Percentiles rank a stretch among this genome's conserved stretches.
phyloP scores from a whole-genome alignment of 2,329 filamentous ascomycete species.

The Moelleriella libera region DNA sequence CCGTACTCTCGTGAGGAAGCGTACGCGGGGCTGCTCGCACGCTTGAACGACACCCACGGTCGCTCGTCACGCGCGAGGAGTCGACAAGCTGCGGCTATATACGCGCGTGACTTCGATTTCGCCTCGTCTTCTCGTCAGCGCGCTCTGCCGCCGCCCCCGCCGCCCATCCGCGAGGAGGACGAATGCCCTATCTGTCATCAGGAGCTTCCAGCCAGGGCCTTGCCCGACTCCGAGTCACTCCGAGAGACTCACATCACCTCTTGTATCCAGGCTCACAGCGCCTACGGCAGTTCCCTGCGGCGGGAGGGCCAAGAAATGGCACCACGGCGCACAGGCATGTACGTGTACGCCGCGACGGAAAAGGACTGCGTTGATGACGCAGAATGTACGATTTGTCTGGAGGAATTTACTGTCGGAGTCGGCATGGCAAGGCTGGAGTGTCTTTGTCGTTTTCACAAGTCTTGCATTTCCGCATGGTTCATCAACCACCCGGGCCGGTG shows the following conservation, averaged over 20 bases:
- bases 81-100: conserved; percentile 8
- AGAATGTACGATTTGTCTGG: conserved; percentile 54
- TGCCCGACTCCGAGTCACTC: conserved; percentile 37
- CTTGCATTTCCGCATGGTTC: conserved; percentile 50
- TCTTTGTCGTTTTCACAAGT: conserved; percentile 48
- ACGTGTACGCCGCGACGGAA: conserved; percentile 49
- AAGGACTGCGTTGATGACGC: conserved; percentile 56
- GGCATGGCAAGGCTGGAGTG: conserved; percentile 54
- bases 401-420: conserved; percentile 48
- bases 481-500: conserved; percentile 46
- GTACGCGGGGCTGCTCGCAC: too few relatives aligned
- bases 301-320: conserved; percentile 11
- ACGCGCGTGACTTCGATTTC: conserved; percentile 4
- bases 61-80: neutral
- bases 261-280: conserved; percentile 43
- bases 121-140: conserved; percentile 23
- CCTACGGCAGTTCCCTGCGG: conserved; percentile 24
- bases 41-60: too few relatives aligned
- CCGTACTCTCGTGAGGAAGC: too few relatives aligned
- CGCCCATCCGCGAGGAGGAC: conserved; percentile 47
- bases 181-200: conserved; percentile 65
- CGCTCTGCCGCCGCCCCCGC: conserved; percentile 18
- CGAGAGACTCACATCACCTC: conserved; percentile 43
- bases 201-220: conserved; percentile 47
- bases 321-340: conserved; percentile 42